phyloP scores from a whole-genome alignment of 306 rosid genomes.

The Arachis stenosperma region DNA sequence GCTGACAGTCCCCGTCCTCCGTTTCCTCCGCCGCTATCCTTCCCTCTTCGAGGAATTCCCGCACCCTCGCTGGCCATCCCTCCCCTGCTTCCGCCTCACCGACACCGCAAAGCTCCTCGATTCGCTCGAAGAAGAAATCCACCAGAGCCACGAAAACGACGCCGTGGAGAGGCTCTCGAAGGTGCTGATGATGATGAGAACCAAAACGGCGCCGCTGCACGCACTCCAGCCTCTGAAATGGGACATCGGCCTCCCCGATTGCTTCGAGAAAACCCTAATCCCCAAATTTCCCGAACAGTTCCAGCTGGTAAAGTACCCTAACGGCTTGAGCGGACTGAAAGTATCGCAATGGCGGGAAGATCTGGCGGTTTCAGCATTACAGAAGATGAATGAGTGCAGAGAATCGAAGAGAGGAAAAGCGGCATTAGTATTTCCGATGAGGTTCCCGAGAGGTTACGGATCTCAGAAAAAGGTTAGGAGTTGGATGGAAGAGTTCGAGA shows the following conservation, averaged over 20 bases:
- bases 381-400: slow-evolving; percentile 70
- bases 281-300: slow-evolving; percentile 66
- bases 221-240: slow-evolving; percentile 68
- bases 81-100: slow-evolving; percentile 77
- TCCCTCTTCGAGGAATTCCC: slow-evolving; percentile 85
- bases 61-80: slow-evolving; percentile 69
- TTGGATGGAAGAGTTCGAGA: slow-evolving; percentile 97
- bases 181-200: slow-evolving; percentile 77
- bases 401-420: slow-evolving; percentile 75
- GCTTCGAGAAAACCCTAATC: slow-evolving; percentile 63
- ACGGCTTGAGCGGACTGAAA: slow-evolving; percentile 52
- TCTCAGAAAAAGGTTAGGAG: slow-evolving; percentile 73
- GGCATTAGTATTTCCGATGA: slow-evolving; percentile 71
- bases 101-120: slow-evolving; percentile 69
- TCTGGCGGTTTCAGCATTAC: slow-evolving; percentile 70
- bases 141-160: slow-evolving; percentile 56
- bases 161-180: slow-evolving; percentile 62
- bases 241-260: slow-evolving; percentile 89
- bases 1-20: slow-evolving; percentile 87
- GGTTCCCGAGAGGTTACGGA: slow-evolving; percentile 89
- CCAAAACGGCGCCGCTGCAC: slow-evolving; percentile 53
- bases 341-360: slow-evolving; percentile 66
- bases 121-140: slow-evolving; percentile 63
- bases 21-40: slow-evolving; percentile 90
- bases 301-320: slow-evolving; percentile 52